A percentile compares a stretch with the other conserved stretches of the same genome.
These are phyloP conservation scores for Kwoniella shandongensis DNA, from an alignment of 768 basidiomycete genomes.

Conservation along the genomic window DNA sequence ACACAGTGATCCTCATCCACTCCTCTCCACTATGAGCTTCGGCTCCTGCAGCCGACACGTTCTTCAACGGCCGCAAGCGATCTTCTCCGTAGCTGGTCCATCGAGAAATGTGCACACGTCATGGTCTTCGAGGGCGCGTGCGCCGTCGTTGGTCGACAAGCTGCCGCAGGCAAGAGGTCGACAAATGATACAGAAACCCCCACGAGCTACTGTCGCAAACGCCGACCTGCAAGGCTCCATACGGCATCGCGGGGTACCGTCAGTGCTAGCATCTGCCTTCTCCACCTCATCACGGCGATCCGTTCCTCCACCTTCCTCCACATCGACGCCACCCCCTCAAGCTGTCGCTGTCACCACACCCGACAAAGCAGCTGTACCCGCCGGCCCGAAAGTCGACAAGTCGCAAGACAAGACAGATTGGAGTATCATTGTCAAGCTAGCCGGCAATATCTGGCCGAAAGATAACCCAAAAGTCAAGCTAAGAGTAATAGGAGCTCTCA, in stretches of 20 bases:
- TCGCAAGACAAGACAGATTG: conserved; percentile 64
- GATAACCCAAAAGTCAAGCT: conserved; percentile 71
- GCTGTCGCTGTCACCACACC: neutral
- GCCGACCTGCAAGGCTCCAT: no score
- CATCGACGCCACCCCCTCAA: neutral
- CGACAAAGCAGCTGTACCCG: neutral
- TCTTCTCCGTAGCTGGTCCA: conserved; percentile 8
- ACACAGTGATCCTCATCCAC: neutral
- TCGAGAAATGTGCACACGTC: conserved; percentile 1
- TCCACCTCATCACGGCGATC: conserved; percentile 15
- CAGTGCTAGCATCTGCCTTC: conserved; percentile 11
- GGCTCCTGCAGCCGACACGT: conserved; percentile 22
- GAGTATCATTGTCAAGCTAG: conserved; percentile 77
- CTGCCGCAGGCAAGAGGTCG: no score
- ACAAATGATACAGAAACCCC: no score
- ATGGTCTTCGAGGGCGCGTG: neutral
- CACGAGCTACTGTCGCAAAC: no score
- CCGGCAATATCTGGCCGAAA: conserved; percentile 86
- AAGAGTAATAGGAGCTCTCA: conserved; percentile 79
- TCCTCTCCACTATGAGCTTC: conserved; percentile 18
- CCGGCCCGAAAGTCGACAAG: conserved; percentile 4
- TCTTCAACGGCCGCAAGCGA: neutral
- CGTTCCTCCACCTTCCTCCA: conserved; percentile 7
- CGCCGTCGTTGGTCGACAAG: neutral
- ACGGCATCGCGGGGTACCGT: no score